phyloP scores from a whole-genome alignment of 78 protist species.

The Dictyostelium intermedium region DNA sequence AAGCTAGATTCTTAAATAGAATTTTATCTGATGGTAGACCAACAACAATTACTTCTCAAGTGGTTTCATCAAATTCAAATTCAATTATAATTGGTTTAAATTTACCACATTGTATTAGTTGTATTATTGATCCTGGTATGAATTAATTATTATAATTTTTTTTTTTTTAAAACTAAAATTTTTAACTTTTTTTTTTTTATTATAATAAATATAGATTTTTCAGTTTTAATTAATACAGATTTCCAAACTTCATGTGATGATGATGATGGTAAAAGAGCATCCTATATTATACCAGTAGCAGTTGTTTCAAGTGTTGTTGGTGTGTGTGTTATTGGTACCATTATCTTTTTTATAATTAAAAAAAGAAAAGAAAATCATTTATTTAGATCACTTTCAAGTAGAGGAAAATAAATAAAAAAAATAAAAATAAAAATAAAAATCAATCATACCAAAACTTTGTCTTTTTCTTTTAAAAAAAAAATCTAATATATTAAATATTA shows the following conservation, averaged over 20 bases:
- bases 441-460: too few species aligned
- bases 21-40: conserved; percentile 18
- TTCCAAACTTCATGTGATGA: background rate
- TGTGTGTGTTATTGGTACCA: background rate
- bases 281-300: background rate
- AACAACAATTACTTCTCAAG: background rate
- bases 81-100: background rate
- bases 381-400: background rate
- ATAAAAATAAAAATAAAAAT: too few species aligned
- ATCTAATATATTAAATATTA: background rate
- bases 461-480: background rate
- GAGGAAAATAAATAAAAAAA: background rate
- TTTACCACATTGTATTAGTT: conserved; percentile 3
- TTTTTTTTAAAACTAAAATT: background rate
- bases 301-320: background rate
- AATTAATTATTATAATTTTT: background rate
- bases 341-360: background rate
- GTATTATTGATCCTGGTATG: conserved; percentile 35
- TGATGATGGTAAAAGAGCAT: background rate
- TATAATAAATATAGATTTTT: background rate
- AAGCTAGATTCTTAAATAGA: conserved; percentile 18
- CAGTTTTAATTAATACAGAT: background rate
- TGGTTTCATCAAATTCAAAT: background rate
- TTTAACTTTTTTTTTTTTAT: background rate
- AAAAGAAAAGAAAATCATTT: background rate